phyloP scores from a whole-genome alignment of 805 yeast genomes.

The Limtongia smithiae region DNA sequence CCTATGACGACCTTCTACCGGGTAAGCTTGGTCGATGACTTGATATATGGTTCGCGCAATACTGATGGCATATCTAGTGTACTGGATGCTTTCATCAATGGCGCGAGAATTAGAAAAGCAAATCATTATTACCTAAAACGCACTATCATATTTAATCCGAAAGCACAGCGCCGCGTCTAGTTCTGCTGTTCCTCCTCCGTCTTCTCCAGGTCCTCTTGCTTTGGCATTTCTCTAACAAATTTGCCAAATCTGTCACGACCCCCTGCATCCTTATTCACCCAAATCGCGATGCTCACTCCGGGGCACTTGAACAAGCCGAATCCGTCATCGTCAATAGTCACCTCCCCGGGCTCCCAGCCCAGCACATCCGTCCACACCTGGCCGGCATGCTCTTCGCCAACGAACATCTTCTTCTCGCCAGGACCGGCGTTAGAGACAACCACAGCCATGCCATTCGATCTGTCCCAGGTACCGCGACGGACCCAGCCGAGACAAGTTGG shows the following conservation, averaged over 20 bases:
- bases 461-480: constrained; percentile 26
- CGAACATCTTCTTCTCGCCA: constrained; percentile 23
- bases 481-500: constrained; percentile 28
- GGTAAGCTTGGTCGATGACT: constrained; percentile 26
- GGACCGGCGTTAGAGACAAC: constrained; percentile 23
- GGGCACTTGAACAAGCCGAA: constrained; percentile 21
- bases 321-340: constrained; percentile 22
- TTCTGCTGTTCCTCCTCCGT: background rate
- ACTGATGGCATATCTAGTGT: too few species aligned
- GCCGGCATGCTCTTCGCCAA: constrained; percentile 21
- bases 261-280: constrained; percentile 18
- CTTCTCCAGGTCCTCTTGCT: background rate
- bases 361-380: constrained; percentile 27
- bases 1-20: constrained; percentile 98
- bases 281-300: constrained; percentile 20
- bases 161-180: too few species aligned
- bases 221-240: constrained; percentile 9
- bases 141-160: background rate
- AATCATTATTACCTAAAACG: background rate
- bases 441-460: constrained; percentile 21
- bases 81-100: constrained; percentile 90
- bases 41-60: too few species aligned
- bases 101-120: constrained; percentile 72
- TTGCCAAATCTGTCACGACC: constrained; percentile 21
- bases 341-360: constrained; percentile 19